A percentile compares a stretch with the other conserved stretches of the same genome.
phyloP scores from a whole-genome alignment of 2,329 filamentous ascomycete species.

The Fusarium kyushuense region DNA sequence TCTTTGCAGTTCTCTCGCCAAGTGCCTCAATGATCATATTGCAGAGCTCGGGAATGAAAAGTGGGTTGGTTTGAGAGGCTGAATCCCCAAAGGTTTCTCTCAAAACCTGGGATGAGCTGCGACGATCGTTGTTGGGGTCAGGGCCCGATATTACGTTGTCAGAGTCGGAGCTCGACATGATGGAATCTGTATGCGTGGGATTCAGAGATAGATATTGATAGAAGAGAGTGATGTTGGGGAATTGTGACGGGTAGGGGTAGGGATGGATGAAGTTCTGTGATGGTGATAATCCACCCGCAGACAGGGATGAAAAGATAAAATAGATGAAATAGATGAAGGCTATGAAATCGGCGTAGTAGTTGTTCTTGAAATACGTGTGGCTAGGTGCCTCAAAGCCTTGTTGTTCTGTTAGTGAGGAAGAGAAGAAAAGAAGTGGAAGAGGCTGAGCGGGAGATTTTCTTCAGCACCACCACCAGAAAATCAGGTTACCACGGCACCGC shows the following conservation, averaged over 20 bases:
- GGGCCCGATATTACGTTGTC: not conserved
- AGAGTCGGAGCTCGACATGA: not conserved
- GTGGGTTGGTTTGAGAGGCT: not conserved
- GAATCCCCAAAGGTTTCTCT: not conserved
- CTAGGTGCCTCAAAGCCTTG: too few species aligned
- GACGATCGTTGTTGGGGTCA: not conserved
- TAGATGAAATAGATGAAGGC: too few species aligned
- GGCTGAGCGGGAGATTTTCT: conserved; percentile 6
- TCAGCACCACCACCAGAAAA: conserved; percentile 2
- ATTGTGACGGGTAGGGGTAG: not conserved
- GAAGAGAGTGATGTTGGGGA: not conserved
- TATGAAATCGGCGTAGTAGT: too few species aligned
- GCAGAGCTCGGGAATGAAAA: not conserved
- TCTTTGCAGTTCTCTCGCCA: not conserved
- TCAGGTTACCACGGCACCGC: conserved; percentile 9
- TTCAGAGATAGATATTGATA: not conserved
- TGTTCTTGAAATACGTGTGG: too few species aligned
- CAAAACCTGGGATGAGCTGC: not conserved
- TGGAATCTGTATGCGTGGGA: not conserved
- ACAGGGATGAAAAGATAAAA: too few species aligned
- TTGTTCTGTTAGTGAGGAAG: conserved; percentile 3
- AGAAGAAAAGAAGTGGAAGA: not conserved
- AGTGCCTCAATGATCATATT: conserved; percentile 1
- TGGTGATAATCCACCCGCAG: too few species aligned
- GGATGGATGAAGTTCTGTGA: not conserved